phyloP scores from a whole-genome alignment of 2,329 filamentous ascomycete species.

The Arthrobotrys pseudoclavata region DNA sequence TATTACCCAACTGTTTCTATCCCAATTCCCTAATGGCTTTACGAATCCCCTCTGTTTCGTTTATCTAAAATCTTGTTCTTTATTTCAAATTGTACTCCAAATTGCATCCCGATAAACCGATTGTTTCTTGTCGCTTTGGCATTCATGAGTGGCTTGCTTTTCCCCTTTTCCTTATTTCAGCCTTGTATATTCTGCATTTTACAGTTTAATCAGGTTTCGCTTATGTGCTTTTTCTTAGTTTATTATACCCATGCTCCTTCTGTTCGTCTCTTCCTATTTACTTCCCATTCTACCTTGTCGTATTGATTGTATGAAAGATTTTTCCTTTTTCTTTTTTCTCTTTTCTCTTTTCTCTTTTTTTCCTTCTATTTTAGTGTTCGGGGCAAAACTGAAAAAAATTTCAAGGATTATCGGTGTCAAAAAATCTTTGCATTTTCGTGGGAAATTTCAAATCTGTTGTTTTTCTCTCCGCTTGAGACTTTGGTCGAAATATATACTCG shows the following conservation, averaged over 20 bases:
- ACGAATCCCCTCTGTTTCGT: conserved; percentile 25
- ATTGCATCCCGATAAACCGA: conserved; percentile 17
- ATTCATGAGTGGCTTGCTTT: conserved; percentile 27
- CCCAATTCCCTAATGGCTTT: conserved; percentile 26
- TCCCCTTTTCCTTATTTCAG: conserved; percentile 57
- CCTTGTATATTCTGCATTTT: conserved; percentile 24
- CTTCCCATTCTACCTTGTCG: conserved; percentile 18
- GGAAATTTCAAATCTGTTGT: conserved; percentile 47
- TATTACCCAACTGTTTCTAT: conserved; percentile 47
- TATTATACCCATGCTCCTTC: conserved; percentile 54
- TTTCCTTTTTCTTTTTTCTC: conserved; percentile 52
- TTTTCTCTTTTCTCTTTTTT: conserved; percentile 45
- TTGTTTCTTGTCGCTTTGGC: conserved; percentile 22
- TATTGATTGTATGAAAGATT: conserved; percentile 53
- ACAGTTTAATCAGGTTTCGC: conserved; percentile 28
- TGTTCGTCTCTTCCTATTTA: neutral
- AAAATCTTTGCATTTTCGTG: conserved; percentile 30
- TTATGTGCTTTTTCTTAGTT: conserved; percentile 61
- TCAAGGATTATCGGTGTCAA: conserved; percentile 37
- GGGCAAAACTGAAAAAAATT: conserved; percentile 48
- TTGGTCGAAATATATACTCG: conserved; percentile 34
- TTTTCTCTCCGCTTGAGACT: conserved; percentile 60
- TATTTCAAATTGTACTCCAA: conserved; percentile 18
- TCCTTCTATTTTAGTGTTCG: conserved; percentile 42
- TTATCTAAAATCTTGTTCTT: conserved; percentile 20